Evolutionary conservation across 2,329 filamentous ascomycete species (phyloP).

Genomic region (Xylaria polymorpha): DNA sequence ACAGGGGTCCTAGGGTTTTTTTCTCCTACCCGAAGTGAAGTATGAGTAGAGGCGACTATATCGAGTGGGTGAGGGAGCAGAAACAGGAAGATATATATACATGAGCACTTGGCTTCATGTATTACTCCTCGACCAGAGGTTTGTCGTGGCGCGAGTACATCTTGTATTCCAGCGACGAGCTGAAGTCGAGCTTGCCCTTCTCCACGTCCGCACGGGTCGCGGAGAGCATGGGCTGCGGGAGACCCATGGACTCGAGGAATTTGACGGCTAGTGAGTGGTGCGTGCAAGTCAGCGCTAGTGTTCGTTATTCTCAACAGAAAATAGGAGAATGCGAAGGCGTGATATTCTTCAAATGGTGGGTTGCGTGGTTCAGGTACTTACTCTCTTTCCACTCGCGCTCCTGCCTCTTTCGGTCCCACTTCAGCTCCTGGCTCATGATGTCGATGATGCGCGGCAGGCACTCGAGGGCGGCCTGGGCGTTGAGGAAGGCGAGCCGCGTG

Average conservation of each 20-base stretch:
- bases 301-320: not conserved
- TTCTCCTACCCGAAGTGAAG: not conserved
- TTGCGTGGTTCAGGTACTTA: constrained; percentile 50
- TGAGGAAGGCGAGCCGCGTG: constrained; percentile 88
- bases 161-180: constrained; percentile 67
- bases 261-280: constrained; percentile 58
- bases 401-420: constrained; percentile 79
- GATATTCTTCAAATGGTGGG: too few species aligned
- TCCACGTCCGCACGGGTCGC: constrained; percentile 71
- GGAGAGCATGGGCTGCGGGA: constrained; percentile 69
- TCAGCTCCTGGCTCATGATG: constrained; percentile 85
- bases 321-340: not conserved
- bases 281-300: not conserved
- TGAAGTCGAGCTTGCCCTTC: constrained; percentile 68
- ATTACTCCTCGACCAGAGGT: constrained; percentile 55
- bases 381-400: constrained; percentile 84
- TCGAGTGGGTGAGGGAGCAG: not conserved
- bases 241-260: constrained; percentile 73
- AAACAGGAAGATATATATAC: not conserved
- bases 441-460: constrained; percentile 87
- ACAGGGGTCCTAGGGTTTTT: not conserved
- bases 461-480: constrained; percentile 90
- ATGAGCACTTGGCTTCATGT: not conserved
- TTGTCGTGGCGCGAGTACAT: constrained; percentile 72
- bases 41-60: not conserved